These are phyloP conservation scores for Tuber borchii DNA, from an alignment of 495 filamentous ascomycete genomes.

Conservation along the genomic window DNA sequence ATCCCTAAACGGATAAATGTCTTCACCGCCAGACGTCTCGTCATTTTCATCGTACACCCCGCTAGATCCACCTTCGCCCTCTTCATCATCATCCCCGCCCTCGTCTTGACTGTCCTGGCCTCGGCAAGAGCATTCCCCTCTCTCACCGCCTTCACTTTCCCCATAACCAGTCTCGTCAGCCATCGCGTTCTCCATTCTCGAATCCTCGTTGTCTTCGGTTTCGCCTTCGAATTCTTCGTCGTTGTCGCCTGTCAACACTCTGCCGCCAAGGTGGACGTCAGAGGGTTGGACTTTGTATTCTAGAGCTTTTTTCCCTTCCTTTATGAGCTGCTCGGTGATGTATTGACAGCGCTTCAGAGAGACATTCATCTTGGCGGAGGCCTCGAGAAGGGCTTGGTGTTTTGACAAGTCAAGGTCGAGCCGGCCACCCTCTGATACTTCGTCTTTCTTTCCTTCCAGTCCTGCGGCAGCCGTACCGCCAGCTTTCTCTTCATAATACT, in stretches of 20 bases:
- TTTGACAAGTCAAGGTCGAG: constrained; percentile 75
- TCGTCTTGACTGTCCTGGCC: constrained; percentile 23
- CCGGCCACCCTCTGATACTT: constrained; percentile 61
- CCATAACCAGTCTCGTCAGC: constrained; percentile 18
- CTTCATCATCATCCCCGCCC: constrained; percentile 27
- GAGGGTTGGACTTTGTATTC: constrained; percentile 67
- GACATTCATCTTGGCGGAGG: constrained; percentile 90
- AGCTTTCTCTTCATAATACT: constrained; percentile 48
- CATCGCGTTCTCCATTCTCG: background rate
- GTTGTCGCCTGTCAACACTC: constrained; percentile 65
- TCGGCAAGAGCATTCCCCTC: constrained; percentile 30
- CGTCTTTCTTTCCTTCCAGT: constrained; percentile 26
- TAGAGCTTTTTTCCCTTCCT: constrained; percentile 76
- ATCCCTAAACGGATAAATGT: background rate
- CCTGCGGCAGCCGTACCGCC: constrained; percentile 29
- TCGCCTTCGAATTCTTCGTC: constrained; percentile 47
- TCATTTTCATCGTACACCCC: background rate
- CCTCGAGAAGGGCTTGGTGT: constrained; percentile 78
- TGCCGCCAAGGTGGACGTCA: constrained; percentile 74
- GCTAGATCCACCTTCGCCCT: background rate
- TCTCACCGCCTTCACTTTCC: constrained; percentile 22
- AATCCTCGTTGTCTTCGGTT: constrained; percentile 31
- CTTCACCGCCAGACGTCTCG: background rate
- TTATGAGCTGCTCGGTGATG: constrained; percentile 83
- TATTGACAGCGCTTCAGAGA: constrained; percentile 79